A percentile compares a stretch with the other conserved stretches of the same genome.
phyloP scores from a whole-genome alignment of 345 rosid genomes.

The Citropsis articulata region DNA sequence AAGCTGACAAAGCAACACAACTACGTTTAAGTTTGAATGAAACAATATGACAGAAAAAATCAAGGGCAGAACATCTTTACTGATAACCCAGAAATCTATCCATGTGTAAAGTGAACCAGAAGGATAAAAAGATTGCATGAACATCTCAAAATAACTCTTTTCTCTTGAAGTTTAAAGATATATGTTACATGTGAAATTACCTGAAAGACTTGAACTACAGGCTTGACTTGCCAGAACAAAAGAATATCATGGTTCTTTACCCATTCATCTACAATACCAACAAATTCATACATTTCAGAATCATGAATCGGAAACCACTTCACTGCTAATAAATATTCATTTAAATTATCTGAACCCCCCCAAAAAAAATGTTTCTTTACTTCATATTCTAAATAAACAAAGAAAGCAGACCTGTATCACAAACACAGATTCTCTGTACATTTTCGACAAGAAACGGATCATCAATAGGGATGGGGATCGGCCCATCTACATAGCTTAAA shows the following conservation, averaged over 20 bases:
- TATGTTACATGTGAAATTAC: constrained; percentile 28
- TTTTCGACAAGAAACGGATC: constrained; percentile 69
- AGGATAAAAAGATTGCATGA: background rate
- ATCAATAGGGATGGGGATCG: constrained; percentile 63
- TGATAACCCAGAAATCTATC: background rate
- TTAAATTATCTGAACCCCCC: background rate
- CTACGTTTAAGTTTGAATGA: background rate
- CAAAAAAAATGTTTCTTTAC: background rate
- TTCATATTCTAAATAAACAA: background rate
- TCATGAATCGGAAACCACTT: background rate
- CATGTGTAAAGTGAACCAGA: background rate
- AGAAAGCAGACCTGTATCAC: constrained; percentile 64
- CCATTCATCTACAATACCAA: constrained; percentile 66
- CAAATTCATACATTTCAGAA: constrained; percentile 17
- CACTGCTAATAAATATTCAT: background rate
- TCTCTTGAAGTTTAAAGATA: background rate
- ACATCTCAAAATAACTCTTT: background rate
- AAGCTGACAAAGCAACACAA: constrained; percentile 49
- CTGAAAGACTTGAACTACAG: constrained; percentile 91
- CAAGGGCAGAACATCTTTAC: constrained; percentile 2
- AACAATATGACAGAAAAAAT: background rate
- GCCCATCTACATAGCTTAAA: constrained; percentile 86
- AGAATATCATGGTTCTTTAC: constrained; percentile 68
- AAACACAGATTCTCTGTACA: constrained; percentile 65
- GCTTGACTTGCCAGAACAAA: constrained; percentile 99